These are phyloP conservation scores for Boletales sp. DNA, from an alignment of 768 basidiomycete species.

Conservation along the genomic window DNA sequence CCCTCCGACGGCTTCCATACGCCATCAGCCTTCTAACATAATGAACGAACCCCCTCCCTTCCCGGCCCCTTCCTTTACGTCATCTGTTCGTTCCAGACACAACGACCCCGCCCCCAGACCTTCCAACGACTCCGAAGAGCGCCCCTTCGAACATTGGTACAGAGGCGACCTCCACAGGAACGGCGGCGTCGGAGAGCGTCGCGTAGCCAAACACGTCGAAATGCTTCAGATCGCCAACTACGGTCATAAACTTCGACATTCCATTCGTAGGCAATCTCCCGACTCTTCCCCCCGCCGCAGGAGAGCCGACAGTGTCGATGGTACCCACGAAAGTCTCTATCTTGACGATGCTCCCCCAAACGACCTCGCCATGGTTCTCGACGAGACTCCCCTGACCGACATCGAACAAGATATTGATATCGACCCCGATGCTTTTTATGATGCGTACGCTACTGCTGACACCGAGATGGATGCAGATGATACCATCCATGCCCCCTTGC, in stretches of 20 bases:
- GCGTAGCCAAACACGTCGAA: conserved; percentile 69
- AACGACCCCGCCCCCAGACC: conserved; percentile 38
- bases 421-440: conserved; percentile 41
- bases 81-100: conserved; percentile 37
- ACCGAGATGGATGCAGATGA: conserved; percentile 16
- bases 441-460: conserved; percentile 26
- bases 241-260: conserved; percentile 55
- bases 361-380: conserved; percentile 55
- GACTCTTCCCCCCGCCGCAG: conserved; percentile 37
- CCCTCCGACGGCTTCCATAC: conserved; percentile 32
- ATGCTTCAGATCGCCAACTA: conserved; percentile 89
- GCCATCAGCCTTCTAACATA: conserved; percentile 44
- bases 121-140: conserved; percentile 76
- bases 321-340: conserved; percentile 59
- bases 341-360: conserved; percentile 57
- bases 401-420: conserved; percentile 52
- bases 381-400: conserved; percentile 75
- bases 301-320: conserved; percentile 64
- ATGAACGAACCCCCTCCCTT: conserved; percentile 68
- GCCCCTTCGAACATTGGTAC: conserved; percentile 88
- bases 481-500: conserved; percentile 15
- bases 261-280: conserved; percentile 23
- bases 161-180: conserved; percentile 83
- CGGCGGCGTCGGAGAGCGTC: conserved; percentile 83
- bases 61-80: conserved; percentile 39